Evolutionary conservation across 2,329 filamentous ascomycete species (phyloP).

Genomic region (Talaromyces sp.): DNA sequence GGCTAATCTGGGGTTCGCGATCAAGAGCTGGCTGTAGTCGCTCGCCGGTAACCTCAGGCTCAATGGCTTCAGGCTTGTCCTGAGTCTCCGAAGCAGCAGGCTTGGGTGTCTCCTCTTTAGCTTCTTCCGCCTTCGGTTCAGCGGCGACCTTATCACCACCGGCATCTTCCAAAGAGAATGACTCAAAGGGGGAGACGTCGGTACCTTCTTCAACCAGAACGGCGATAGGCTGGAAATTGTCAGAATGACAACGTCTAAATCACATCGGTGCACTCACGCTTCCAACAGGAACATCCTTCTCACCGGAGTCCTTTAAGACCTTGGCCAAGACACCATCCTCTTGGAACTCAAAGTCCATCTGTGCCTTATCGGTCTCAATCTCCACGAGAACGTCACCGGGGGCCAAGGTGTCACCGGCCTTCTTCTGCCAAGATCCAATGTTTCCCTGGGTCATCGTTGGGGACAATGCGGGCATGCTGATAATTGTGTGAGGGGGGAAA

Average conservation of each 20-base stretch:
- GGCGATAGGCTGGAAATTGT: slow-evolving; percentile 72
- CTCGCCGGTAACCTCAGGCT: slow-evolving; percentile 69
- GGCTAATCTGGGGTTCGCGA: slow-evolving; percentile 67
- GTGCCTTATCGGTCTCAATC: slow-evolving; percentile 99
- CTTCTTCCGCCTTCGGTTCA: slow-evolving; percentile 57
- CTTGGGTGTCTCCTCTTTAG: slow-evolving; percentile 44
- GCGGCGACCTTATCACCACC: slow-evolving; percentile 70
- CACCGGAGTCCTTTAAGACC: slow-evolving; percentile 84
- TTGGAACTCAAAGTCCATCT: slow-evolving; percentile 99
- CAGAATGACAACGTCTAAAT: slow-evolving; percentile 15
- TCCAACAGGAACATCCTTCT: slow-evolving; percentile 90
- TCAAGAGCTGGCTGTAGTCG: slow-evolving; percentile 79
- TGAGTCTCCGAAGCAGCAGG: slow-evolving; percentile 45
- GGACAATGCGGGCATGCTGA: slow-evolving; percentile 97
- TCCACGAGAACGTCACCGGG: slow-evolving; percentile 95
- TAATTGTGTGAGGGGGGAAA: slow-evolving; percentile 87
- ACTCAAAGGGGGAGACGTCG: slow-evolving; percentile 82
- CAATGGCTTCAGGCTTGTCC: slow-evolving; percentile 45
- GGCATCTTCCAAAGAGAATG: slow-evolving; percentile 82
- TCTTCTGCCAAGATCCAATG: slow-evolving; percentile 98
- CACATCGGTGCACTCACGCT: slow-evolving; percentile 63
- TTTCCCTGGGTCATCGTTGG: slow-evolving; percentile 97
- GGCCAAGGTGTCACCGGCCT: slow-evolving; percentile 76
- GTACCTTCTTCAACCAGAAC: slow-evolving; percentile 87
- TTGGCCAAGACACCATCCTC: slow-evolving; percentile 95